Conservation (phyloP, 2,329 filamentous ascomycete genomes). For the Xylariaceae sp. region DNA sequence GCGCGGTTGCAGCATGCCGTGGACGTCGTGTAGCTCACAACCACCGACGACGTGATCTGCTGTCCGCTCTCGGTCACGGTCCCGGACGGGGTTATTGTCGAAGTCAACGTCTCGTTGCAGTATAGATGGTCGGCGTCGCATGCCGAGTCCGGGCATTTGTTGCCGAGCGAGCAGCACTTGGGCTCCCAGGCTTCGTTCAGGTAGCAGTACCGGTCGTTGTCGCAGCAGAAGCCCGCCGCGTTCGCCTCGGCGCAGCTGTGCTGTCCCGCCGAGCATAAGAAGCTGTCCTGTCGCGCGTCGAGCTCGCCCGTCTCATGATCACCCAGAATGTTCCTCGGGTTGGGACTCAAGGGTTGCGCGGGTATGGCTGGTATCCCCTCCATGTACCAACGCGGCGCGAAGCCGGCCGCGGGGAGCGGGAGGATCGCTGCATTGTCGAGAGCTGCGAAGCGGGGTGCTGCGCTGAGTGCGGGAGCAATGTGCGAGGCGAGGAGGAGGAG, state of each 20-base stretch:
- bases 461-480: conserved; percentile 12
- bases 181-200: conserved; percentile 24
- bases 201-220: conserved; percentile 39
- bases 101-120: conserved; percentile 32
- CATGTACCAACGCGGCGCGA: conserved; percentile 35
- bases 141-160: conserved; percentile 23
- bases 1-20: conserved; percentile 35
- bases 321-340: neutral
- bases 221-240: conserved; percentile 29
- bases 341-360: conserved; percentile 20
- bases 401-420: conserved; percentile 17
- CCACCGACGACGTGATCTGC: neutral
- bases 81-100: conserved; percentile 5
- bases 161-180: conserved; percentile 35
- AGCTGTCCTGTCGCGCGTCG: conserved; percentile 18
- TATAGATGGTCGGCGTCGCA: conserved; percentile 25
- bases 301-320: neutral
- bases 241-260: conserved; percentile 36
- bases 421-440: conserved; percentile 27
- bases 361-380: conserved; percentile 29
- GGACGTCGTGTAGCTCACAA: conserved; percentile 3
- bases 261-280: conserved; percentile 24
- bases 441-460: conserved; percentile 16
- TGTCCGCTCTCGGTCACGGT: neutral
- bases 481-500: conserved; percentile 3